Evolutionary conservation across 129 eudicot species (phyloP), one percentile per base, ranked within the genome.

Genomic region (Centella asiatica): DNA sequence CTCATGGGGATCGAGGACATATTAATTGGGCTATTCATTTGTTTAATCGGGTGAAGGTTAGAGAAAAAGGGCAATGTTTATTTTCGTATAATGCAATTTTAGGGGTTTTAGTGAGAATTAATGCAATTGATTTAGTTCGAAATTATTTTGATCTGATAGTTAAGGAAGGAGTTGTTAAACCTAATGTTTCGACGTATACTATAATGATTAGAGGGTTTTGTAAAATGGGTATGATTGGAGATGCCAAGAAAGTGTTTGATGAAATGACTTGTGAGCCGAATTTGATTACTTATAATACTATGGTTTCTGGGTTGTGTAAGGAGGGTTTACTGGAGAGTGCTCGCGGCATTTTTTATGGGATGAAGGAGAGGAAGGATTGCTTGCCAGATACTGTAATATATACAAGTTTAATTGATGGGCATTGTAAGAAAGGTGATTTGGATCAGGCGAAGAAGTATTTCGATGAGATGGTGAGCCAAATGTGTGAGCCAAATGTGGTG

Each of bases 221-320:
- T 64, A 72, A 75, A 66, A 62, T 51, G 60, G 86, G 95, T 50
- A 53, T 27, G 74, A 45, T 79, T 70, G 79, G 70, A 72, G 73
- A 79, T 66, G 95, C 90, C 42, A 64, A 15, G 46, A 82, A 67
- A 56, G 32, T 80, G 87, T 83, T 86, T 49, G 95, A 86, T 48
- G 75, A 77, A 74, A 77, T 86, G 86, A 26, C 42, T 15, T 29
- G 60, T 23, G 42, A 23, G n/a, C 77, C 71, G 25, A 82, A 86
- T 62, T 66, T 64, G 55, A 26, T 68, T 26, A 69, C 82, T 31
- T 83, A 47, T 60, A 77, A 72, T 42, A 77, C 74, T 17, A 51
- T 80, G 40, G 55, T 86, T 23, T 52, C 66, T 63, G 95, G 95
- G 56, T 50, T 76, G 46, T 77, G 82, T 67, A 83, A 75, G 66